Evolutionary conservation across 2,329 filamentous ascomycete species (phyloP), one percentile per base, ranked within the genome.

Genomic region (Sporothrix variecibatus): DNA sequence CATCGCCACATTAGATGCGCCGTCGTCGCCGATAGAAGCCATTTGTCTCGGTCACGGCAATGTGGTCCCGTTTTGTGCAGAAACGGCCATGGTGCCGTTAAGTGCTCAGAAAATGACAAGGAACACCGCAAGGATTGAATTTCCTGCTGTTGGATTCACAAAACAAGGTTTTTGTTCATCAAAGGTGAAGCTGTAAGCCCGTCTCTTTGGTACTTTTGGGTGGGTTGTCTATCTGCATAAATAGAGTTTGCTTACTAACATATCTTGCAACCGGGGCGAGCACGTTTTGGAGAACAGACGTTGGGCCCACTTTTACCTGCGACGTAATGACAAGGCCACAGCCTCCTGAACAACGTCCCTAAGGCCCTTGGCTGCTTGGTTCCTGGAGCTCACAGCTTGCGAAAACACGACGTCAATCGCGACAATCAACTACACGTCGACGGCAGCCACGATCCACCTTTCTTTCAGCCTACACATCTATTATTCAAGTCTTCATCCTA

Each of bases 121-220:
- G 15, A 40, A 17, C 2, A 11, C 31, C 8, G 15, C 8, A 34
- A 34, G 34, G 34, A 8, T 3, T 34, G 34, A 5, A 20, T 49
- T 49, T 12, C 12, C 56, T 17, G 28, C 2, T n/a, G 28, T 38
- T 62, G 58, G 31, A 40, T 28, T 34, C 17, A 62, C 11, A 28
- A 67, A 46, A 17, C 38, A 67, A 67, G 62, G 26, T 46, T 65
- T 65, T 46, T 28, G 23, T 28, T 65, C 23, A 12, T 17, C 1
- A n/a, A 17, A 46, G n/a, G 43, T 53, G 46, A 69, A 23, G 67
- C 67, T 69, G 67, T 40, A 56, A 69, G 67, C 56, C 67, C 67
- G 43, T 34, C 28, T 28, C 20, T 15, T 60, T 31, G 28, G 26
- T 34, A 8, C 34, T 34, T 34, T 34, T 34, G 34, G 34, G 34